Percentiles rank a stretch among this genome's conserved stretches.
Conservation (phyloP, 2,329 filamentous ascomycete genomes). For the Calycina herbarum region DNA sequence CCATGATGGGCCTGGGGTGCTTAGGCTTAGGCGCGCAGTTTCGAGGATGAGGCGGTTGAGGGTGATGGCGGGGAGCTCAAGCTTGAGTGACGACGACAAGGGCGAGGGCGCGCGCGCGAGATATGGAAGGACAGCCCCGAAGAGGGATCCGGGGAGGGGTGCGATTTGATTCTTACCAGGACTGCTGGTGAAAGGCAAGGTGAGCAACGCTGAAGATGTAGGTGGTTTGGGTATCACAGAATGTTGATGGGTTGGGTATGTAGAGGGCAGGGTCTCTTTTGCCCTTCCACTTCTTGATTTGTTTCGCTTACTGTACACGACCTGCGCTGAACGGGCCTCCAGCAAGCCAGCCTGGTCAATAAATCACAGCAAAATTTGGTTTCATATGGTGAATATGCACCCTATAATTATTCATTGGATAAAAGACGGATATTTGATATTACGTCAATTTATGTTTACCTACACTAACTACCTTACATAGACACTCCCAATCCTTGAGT, state of each 20-base stretch:
- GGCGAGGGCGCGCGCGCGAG: constrained; percentile 23
- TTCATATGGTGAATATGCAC: not conserved
- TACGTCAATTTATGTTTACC: not conserved
- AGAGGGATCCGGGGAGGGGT: constrained; percentile 11
- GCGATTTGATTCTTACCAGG: constrained; percentile 17
- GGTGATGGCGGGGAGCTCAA: constrained; percentile 25
- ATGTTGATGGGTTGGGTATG: constrained; percentile 17
- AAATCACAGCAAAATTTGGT: not conserved
- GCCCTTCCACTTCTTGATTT: constrained; percentile 4
- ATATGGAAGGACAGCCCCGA: constrained; percentile 17
- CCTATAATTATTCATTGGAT: not conserved
- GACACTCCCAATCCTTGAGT: constrained; percentile 44
- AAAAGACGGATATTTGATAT: not conserved
- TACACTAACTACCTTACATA: not conserved
- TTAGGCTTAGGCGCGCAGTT: not conserved
- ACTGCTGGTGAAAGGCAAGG: constrained; percentile 5
- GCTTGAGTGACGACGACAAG: constrained; percentile 33
- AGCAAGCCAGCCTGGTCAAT: not conserved
- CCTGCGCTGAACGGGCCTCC: not conserved
- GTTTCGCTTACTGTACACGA: constrained; percentile 7
- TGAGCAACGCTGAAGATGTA: constrained; percentile 5
- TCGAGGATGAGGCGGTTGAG: constrained; percentile 11
- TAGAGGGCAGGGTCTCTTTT: constrained; percentile 1
- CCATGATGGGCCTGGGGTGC: constrained; percentile 56
- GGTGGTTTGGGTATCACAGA: constrained; percentile 31